phyloP scores from a whole-genome alignment of 2,329 filamentous ascomycete genomes.

The Botryosphaeria dothidea region DNA sequence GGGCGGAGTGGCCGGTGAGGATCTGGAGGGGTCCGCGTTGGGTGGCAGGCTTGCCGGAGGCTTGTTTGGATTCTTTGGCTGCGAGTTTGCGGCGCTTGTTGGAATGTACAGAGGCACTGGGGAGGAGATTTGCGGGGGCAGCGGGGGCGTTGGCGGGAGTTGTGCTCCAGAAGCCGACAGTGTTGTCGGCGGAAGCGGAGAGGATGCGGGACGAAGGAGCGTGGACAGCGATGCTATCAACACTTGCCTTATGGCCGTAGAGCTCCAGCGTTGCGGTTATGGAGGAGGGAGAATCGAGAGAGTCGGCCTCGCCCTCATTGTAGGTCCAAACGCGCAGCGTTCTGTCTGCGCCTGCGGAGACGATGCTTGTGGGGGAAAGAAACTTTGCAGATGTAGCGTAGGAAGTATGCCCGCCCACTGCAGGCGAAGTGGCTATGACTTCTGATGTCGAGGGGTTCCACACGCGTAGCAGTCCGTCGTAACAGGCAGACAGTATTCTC shows the following conservation, averaged over 20 bases:
- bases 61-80: conserved; percentile 56
- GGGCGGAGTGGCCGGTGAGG: conserved; percentile 69
- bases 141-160: conserved; percentile 74
- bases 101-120: conserved; percentile 61
- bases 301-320: conserved; percentile 55
- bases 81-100: conserved; percentile 75
- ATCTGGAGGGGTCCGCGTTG: conserved; percentile 79
- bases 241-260: conserved; percentile 74
- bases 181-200: conserved; percentile 81
- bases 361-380: conserved; percentile 74
- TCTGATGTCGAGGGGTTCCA: conserved; percentile 70
- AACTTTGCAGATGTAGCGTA: conserved; percentile 80
- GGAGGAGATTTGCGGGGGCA: conserved; percentile 69
- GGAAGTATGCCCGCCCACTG: conserved; percentile 57
- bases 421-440: conserved; percentile 73
- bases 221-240: conserved; percentile 76
- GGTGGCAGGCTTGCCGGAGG: conserved; percentile 59
- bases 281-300: conserved; percentile 29
- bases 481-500: conserved; percentile 85
- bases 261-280: conserved; percentile 77
- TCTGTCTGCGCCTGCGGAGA: conserved; percentile 80
- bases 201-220: conserved; percentile 74
- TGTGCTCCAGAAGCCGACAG: conserved; percentile 85
- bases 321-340: conserved; percentile 92
- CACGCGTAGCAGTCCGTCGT: conserved; percentile 83